Percentiles rank a stretch among this genome's conserved stretches.
Conservation (phyloP, 2,329 filamentous ascomycete species). For the Scytalidium lignicola region DNA sequence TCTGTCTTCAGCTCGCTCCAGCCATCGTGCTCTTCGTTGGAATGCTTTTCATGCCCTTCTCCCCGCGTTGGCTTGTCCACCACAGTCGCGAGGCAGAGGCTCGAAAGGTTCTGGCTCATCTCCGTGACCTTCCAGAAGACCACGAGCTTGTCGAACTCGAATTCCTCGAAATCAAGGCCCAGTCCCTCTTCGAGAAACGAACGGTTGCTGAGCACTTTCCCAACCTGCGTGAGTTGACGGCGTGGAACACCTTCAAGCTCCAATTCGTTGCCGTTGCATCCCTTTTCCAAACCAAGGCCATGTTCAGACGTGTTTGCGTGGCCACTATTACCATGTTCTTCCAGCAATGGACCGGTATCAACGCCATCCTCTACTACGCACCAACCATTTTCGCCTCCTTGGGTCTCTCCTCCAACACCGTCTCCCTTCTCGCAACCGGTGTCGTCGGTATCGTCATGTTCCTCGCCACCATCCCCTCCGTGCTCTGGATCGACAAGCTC, state of each 20-base stretch:
- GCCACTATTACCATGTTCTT: conserved; percentile 60
- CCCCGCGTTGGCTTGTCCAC: conserved; percentile 69
- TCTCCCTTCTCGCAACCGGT: conserved; percentile 61
- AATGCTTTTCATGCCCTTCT: conserved; percentile 78
- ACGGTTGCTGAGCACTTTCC: conserved; percentile 64
- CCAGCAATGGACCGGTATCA: conserved; percentile 45
- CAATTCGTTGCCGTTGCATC: conserved; percentile 64
- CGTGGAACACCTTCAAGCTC: conserved; percentile 60
- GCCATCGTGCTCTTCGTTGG: conserved; percentile 61
- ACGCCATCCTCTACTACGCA: conserved; percentile 39
- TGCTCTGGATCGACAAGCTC: conserved; percentile 60
- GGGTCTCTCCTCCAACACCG: conserved; percentile 39
- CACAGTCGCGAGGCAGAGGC: conserved; percentile 66
- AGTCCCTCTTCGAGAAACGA: conserved; percentile 71
- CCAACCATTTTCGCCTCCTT: conserved; percentile 43
- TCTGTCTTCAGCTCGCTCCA: conserved; percentile 65
- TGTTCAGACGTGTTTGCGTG: conserved; percentile 62
- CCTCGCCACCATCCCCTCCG: conserved; percentile 59
- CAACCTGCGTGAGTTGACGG: conserved; percentile 52
- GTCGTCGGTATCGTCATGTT: conserved; percentile 70
- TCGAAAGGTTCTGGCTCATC: conserved; percentile 53
- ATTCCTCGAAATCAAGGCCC: conserved; percentile 78
- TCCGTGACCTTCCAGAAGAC: conserved; percentile 56
- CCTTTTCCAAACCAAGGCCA: conserved; percentile 59
- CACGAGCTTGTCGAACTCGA: conserved; percentile 69